A percentile compares a stretch with the other conserved stretches of the same genome.
Evolutionary conservation across 2,329 filamentous ascomycete species (phyloP).

Genomic region (Botrytis fabae): DNA sequence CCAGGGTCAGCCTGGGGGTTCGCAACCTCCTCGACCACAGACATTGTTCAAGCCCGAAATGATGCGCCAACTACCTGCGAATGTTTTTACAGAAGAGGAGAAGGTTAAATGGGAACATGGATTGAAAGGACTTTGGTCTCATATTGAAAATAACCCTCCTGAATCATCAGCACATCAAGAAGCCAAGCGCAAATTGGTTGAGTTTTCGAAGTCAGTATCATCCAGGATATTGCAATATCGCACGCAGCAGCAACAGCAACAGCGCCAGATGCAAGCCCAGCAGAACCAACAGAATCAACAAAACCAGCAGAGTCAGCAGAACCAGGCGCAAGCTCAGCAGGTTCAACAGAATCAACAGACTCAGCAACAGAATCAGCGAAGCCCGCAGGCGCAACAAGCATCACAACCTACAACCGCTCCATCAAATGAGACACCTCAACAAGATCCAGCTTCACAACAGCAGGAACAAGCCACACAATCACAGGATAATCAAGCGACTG

Average conservation of each 20-base stretch:
- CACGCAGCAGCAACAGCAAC: slow-evolving; percentile 24
- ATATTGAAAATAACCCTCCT: slow-evolving; percentile 50
- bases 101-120: slow-evolving; percentile 60
- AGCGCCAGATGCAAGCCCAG: slow-evolving; percentile 43
- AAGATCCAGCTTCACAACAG: slow-evolving; percentile 19
- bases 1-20: slow-evolving; percentile 28
- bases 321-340: slow-evolving; percentile 25
- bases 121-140: slow-evolving; percentile 53
- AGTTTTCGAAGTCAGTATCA: slow-evolving; percentile 60
- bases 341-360: slow-evolving; percentile 19
- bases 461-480: slow-evolving; percentile 27
- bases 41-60: slow-evolving; percentile 38
- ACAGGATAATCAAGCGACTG: slow-evolving; percentile 21
- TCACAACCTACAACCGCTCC: slow-evolving; percentile 22
- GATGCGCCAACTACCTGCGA: slow-evolving; percentile 37
- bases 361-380: slow-evolving; percentile 24
- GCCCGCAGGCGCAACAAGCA: slow-evolving; percentile 14
- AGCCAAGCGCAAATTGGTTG: slow-evolving; percentile 58
- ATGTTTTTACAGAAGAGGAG: slow-evolving; percentile 52
- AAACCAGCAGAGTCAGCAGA: slow-evolving; percentile 19
- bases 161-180: slow-evolving; percentile 52
- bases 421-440: not conserved
- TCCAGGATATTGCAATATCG: slow-evolving; percentile 10
- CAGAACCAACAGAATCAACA: slow-evolving; percentile 16
- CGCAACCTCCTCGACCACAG: slow-evolving; percentile 31